phyloP scores from a whole-genome alignment of 495 filamentous ascomycete genomes.

The Neurospora terricola region DNA sequence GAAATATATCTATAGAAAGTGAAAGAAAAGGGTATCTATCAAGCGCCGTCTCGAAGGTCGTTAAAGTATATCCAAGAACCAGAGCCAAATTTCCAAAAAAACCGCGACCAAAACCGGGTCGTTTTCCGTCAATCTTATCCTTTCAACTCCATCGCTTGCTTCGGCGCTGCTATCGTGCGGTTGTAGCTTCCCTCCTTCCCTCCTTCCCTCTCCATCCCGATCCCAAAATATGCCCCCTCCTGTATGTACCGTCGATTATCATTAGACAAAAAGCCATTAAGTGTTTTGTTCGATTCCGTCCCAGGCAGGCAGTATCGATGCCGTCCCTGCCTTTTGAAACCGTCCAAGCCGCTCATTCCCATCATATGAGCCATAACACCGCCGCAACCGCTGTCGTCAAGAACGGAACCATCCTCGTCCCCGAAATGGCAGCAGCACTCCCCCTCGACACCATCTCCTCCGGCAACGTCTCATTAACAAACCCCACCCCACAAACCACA shows the following conservation, averaged over 20 bases:
- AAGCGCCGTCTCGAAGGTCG: neutral
- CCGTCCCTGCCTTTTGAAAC: neutral
- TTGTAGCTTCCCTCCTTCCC: too few species aligned
- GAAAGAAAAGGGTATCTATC: neutral
- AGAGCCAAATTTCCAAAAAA: neutral
- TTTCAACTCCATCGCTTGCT: neutral
- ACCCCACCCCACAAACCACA: conserved; percentile 50
- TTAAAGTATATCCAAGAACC: neutral
- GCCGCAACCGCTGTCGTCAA: neutral
- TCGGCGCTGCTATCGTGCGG: neutral
- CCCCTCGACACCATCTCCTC: conserved; percentile 14
- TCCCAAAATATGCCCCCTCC: neutral
- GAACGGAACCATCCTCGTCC: neutral
- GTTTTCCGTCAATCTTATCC: neutral
- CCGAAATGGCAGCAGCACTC: too few species aligned
- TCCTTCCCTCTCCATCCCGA: neutral
- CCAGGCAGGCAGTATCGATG: neutral
- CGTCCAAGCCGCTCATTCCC: neutral
- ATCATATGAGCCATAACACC: neutral
- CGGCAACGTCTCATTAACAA: conserved; percentile 51
- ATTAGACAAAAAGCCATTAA: neutral
- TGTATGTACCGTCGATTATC: neutral
- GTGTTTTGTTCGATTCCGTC: neutral
- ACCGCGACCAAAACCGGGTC: neutral
- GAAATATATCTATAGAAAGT: neutral